Evolutionary conservation across 306 rosid species (phyloP).

Genomic region (Lathyrus aphaca): DNA sequence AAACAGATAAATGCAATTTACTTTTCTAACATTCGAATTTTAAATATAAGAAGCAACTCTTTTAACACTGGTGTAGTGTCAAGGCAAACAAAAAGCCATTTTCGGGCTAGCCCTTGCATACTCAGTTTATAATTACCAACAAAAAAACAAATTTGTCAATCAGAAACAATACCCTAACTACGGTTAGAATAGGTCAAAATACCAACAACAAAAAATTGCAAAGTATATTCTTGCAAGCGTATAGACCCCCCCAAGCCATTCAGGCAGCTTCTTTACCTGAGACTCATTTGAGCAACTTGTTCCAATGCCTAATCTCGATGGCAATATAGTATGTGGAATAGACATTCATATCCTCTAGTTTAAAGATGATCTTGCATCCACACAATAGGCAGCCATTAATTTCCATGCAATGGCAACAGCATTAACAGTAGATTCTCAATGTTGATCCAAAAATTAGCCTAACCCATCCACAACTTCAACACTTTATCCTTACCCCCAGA

Average conservation of each 20-base stretch:
- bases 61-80: background rate
- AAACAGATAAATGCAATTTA: background rate
- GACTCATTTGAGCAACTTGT: slow-evolving; percentile 25
- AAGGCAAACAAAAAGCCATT: background rate
- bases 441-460: slow-evolving; percentile 24
- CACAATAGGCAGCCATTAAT: slow-evolving; percentile 17
- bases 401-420: slow-evolving; percentile 27
- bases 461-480: slow-evolving; percentile 97
- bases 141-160: background rate
- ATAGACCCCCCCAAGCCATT: background rate
- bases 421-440: background rate
- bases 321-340: background rate
- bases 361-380: slow-evolving; percentile 4
- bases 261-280: slow-evolving; percentile 37
- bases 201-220: background rate
- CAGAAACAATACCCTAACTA: background rate
- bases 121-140: background rate
- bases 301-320: slow-evolving; percentile 5
- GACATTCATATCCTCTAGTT: slow-evolving; percentile 30
- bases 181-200: background rate
- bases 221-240: background rate
- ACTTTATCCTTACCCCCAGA: slow-evolving; percentile 98
- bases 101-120: background rate
- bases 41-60: background rate
- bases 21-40: background rate